Evolutionary conservation across 2,329 filamentous ascomycete species (phyloP), one percentile per base, ranked within the genome.

Genomic region (Apiospora kogelbergensis): DNA sequence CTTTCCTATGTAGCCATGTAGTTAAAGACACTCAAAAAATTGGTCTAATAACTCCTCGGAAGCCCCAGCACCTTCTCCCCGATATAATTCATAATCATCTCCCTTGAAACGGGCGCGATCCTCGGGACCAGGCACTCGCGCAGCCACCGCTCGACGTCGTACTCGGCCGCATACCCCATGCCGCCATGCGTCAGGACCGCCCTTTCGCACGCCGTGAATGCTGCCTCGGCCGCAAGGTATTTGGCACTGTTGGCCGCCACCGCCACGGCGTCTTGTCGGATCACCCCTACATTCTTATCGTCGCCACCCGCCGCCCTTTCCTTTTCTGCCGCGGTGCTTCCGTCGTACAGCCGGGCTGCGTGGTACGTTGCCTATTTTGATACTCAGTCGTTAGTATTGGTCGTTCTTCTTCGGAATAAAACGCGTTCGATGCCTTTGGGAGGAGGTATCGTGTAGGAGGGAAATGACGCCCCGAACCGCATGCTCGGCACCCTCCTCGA

Each of bases 41-140:
- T 15, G 48, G 22, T 20, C 41, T 63, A 69, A 26, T 71, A 94
- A 74, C 90, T 93, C 69, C 89, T 83, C 1, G 91, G 91, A 33
- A 93, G 74, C 3, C 84, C 80, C n/a, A 93, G 78, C 0, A 88
- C 90, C 80, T 88, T 92, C 77, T 93, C 91, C 2, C 86, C 84
- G 15, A 93, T 86, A 76, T 89, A 93, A 72, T 93, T 93, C 82
- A 92, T 81, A 67, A 93, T 92, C 91, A 93, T 93, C 81, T 93
- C 91, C 71, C 89, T 78, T 68, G 87, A 90, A 0, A 91, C 85
- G 0, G 89, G 89, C 11, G 89, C 89, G 67, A 92, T 89, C 11
- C 90, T 79, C 2, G 89, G 89, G 46, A 91, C 86, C 69, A 91
- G 82, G 67, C 87, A 88, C 76, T 91, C 90, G n/a, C 89, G 80